Base-by-base conservation (phyloP, 768 basidiomycete genomes). In the Suillus alpinus region DNA sequence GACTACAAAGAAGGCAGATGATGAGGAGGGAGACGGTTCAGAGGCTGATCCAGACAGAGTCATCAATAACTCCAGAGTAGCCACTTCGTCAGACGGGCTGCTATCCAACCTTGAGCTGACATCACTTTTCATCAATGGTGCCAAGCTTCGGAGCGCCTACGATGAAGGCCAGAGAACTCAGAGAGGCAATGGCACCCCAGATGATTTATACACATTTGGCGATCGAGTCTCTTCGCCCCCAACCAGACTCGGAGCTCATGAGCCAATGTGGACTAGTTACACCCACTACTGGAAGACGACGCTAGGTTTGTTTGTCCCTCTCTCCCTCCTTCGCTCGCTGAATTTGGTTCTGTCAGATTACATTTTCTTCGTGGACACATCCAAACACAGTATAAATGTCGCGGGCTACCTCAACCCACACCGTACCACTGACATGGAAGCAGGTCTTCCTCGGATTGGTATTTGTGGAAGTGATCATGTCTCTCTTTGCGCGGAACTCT, bases 381-480 rank as follows among this genome's bases (percentile, higher is more conserved):
- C 66, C 49, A 55, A 62, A 43, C 66, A 67, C 51, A 66, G 59
- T 14, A 71, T 78, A 40, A 65, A 68, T 29, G 73, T 91, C 41
- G 69, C 74, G 34, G 80, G 84, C 12, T 75, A 95, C 31, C 82
- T 93, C 10, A 71, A 81, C 31, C 87, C 91, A 14, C 88, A 87
- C 67, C 70, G 65, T 29, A 80, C 80, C 34, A 75, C 82, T 55
- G 81, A 85, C 55, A 78, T 97, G 26, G 81, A 78, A 9, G 80
- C 80, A 6, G 96, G 95, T 6, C 76, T 98, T 36, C 95, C 96
- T n/a, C 79, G 85, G 68, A 83, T 83, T 64, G 85, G 83, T 14
- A 77, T 96, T 50, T 91, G 88, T 67, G 91, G 91, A 10, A 92
- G 89, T 66, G 96, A 98, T 74, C 96, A 97, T 69, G 79, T 93